A percentile compares a stretch with the other conserved stretches of the same genome.
Evolutionary conservation across 2,329 filamentous ascomycete genomes (phyloP).

Genomic region (Epichloe sp.): DNA sequence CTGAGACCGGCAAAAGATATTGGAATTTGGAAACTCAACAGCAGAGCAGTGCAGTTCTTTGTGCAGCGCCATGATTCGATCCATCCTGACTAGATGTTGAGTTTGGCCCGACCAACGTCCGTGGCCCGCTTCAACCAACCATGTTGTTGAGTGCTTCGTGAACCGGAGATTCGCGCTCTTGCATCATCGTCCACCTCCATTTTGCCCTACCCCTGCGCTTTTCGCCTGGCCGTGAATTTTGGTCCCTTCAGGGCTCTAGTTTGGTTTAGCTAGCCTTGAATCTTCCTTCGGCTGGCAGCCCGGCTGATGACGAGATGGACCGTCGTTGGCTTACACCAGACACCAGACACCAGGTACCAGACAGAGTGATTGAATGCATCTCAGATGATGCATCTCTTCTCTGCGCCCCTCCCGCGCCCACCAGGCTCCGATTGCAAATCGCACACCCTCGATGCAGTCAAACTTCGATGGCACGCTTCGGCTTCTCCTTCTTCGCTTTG

Average conservation of each 20-base stretch:
- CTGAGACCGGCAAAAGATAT: background rate
- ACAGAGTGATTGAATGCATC: background rate
- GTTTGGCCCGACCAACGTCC: background rate
- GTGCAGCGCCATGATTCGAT: too few species aligned
- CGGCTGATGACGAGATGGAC: background rate
- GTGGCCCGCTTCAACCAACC: background rate
- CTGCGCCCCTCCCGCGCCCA: background rate
- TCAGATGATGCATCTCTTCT: constrained; percentile 3
- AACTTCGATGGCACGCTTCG: background rate
- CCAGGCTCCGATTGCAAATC: background rate
- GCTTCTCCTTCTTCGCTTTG: background rate
- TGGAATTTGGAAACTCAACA: too few species aligned
- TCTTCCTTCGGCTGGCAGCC: background rate
- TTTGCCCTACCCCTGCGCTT: background rate
- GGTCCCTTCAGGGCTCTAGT: background rate
- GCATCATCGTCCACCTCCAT: background rate
- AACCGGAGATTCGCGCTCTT: background rate
- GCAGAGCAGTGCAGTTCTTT: too few species aligned
- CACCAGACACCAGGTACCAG: too few species aligned
- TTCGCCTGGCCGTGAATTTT: background rate
- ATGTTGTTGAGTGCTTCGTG: background rate
- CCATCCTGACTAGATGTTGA: background rate
- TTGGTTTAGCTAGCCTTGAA: too few species aligned
- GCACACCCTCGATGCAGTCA: background rate
- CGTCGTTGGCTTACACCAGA: background rate